Conservation (phyloP, 768 basidiomycete species). For the Calocera cornea region DNA sequence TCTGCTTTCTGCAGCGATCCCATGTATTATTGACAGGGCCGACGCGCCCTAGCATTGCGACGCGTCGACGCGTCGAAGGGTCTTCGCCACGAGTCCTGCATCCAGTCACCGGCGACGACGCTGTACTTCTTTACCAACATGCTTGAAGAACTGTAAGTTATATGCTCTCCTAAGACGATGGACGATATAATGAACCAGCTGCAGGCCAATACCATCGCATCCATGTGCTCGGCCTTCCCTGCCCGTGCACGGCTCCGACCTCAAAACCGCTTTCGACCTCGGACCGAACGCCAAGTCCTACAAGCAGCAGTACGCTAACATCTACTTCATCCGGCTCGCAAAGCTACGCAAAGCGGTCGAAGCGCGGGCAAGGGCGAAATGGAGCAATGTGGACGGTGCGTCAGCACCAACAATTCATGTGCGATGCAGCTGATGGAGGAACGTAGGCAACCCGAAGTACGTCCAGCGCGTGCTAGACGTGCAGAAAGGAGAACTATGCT, state of each 20-base stretch:
- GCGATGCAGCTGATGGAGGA: slow-evolving; percentile 4
- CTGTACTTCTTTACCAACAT: too few relatives aligned
- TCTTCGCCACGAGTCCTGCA: too few relatives aligned
- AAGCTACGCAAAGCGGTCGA: slow-evolving; percentile 37
- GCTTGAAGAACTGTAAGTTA: too few relatives aligned
- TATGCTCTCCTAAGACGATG: too few relatives aligned
- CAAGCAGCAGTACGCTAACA: slow-evolving; percentile 57
- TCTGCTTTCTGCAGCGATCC: too few relatives aligned
- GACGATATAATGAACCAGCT: too few relatives aligned
- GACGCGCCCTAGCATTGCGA: too few relatives aligned
- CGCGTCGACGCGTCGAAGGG: too few relatives aligned
- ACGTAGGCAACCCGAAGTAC: slow-evolving; percentile 48
- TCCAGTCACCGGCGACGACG: too few relatives aligned
- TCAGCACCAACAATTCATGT: neutral
- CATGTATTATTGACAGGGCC: too few relatives aligned
- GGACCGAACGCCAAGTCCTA: slow-evolving; percentile 38
- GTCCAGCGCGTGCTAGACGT: slow-evolving; percentile 82
- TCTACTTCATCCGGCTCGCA: slow-evolving; percentile 50
- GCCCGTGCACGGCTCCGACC: slow-evolving; percentile 3
- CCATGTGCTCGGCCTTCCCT: neutral
- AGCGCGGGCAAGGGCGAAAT: slow-evolving; percentile 36
- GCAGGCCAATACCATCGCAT: neutral
- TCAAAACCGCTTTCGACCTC: slow-evolving; percentile 28
- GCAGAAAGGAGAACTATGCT: slow-evolving; percentile 70
- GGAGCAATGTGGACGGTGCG: slow-evolving; percentile 36